Evolutionary conservation across 371 early-diverging fungal genomes (phyloP), one percentile per base, ranked within the genome.

Genomic region (Saksenaea oblongispora): DNA sequence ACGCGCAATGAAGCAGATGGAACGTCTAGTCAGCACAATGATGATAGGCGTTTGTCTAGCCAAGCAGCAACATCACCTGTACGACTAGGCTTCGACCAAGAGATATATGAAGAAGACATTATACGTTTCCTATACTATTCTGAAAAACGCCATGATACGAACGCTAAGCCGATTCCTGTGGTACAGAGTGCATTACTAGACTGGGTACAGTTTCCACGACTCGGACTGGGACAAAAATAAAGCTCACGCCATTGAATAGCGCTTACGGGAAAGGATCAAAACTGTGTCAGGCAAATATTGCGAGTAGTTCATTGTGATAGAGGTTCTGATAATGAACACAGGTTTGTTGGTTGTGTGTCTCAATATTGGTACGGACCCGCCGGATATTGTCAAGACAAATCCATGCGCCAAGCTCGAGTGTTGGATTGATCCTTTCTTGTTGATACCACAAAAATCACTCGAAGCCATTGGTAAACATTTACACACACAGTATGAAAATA

Each of bases 281-380:
- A 81, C 81, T 18, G 81, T 80, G 39, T 80, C 78, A 71, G 81
- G 81, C 71, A 67, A 69, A 54, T 42, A 14, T 31, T 22, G 53
- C 15, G 27, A 37, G n/a, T 26, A 14, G 59, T 27, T 41, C 17
- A 44, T 14, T 44, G 31, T 9, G 28, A 27, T 41, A 31, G 28
- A 44, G 24, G 15, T 28, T 34, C 24, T 68, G 9, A 51, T 42
- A 18, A 24, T 36, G 22, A 36, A 54, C 39, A 58, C 18, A 81
- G 88, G 87, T 44, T 75, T 86, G 0, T 73, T 98, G 18, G 92
- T 93, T 0, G 84, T 97, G 26, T 98, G 99, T 74, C 83, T 98
- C 34, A 96, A 97, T 76, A 91, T 98, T 59, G 97, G 97, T n/a
- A 90, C 93, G 22, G 93, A 94, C 59, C 99, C 99, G 18, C 99